phyloP scores from a whole-genome alignment of 2,329 filamentous ascomycete genomes.

The Pyricularia sp. region DNA sequence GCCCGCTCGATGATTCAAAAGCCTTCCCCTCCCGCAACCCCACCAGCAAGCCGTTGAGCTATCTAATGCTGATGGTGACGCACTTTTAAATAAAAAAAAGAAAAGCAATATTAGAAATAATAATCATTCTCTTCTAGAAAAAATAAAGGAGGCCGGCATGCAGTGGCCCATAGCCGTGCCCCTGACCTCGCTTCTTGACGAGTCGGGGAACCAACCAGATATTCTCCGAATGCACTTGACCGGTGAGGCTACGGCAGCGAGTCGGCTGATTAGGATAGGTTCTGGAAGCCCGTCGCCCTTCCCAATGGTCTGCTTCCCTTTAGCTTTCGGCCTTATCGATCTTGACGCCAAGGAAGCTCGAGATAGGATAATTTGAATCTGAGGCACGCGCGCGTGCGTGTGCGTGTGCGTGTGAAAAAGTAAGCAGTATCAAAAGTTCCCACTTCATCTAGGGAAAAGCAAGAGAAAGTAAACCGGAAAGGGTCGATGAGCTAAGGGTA shows the following conservation, averaged over 20 bases:
- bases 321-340: background rate
- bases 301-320: background rate
- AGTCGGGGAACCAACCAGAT: background rate
- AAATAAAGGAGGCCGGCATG: background rate
- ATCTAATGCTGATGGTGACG: background rate
- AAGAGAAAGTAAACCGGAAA: no score
- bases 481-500: no score
- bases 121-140: background rate
- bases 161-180: background rate
- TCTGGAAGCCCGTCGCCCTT: background rate
- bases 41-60: background rate
- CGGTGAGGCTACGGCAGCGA: background rate
- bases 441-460: no score
- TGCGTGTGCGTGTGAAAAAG: background rate
- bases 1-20: background rate
- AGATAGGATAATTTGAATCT: background rate
- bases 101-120: background rate
- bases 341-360: background rate
- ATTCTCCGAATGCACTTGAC: background rate
- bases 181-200: background rate
- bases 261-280: background rate
- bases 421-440: no score
- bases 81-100: background rate
- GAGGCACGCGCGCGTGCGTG: background rate
- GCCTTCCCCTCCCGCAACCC: background rate